These are phyloP conservation scores for Ophiocordyceps camponoti-saundersi DNA, from an alignment of 2,329 filamentous ascomycete genomes.

Conservation along the genomic window DNA sequence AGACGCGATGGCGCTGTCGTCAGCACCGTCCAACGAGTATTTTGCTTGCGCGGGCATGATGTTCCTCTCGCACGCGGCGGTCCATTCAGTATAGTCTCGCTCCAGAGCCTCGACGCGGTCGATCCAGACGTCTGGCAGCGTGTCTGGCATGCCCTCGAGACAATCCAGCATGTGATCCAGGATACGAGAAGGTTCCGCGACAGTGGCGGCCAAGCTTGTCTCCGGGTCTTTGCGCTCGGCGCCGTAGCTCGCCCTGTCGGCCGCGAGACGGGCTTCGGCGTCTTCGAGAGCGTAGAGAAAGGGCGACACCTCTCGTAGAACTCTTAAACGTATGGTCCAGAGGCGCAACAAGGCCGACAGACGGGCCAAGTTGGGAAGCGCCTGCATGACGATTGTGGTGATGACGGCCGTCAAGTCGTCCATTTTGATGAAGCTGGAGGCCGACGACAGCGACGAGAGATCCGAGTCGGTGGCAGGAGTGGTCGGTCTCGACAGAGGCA, in stretches of 20 bases:
- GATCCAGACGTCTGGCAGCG: slow-evolving; percentile 73
- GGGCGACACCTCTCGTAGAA: slow-evolving; percentile 56
- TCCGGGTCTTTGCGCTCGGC: slow-evolving; percentile 28
- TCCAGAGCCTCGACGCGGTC: slow-evolving; percentile 73
- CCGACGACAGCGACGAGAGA: slow-evolving; percentile 24
- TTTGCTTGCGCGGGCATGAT: slow-evolving; percentile 26
- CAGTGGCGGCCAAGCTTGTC: slow-evolving; percentile 49
- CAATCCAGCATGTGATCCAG: slow-evolving; percentile 78
- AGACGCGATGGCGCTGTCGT: neutral
- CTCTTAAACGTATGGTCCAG: slow-evolving; percentile 62
- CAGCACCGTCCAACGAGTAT: neutral
- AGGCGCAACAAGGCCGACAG: slow-evolving; percentile 55
- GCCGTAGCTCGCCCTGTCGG: slow-evolving; percentile 22
- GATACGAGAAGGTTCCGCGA: slow-evolving; percentile 51
- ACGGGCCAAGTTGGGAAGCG: slow-evolving; percentile 63
- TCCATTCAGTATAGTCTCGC: slow-evolving; percentile 63
- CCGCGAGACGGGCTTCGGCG: slow-evolving; percentile 44
- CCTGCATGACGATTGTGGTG: slow-evolving; percentile 80
- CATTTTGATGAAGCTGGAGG: slow-evolving; percentile 47
- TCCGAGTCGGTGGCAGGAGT: slow-evolving; percentile 17
- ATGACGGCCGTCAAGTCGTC: slow-evolving; percentile 83
- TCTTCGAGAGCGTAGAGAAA: slow-evolving; percentile 51
- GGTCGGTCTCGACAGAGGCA: slow-evolving; percentile 26
- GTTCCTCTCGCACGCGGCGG: slow-evolving; percentile 55
- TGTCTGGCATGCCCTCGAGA: slow-evolving; percentile 70